Evolutionary conservation across 352 stramenopile genomes (phyloP), one percentile per base, ranked within the genome.

Genomic region (Thraustochytrium sp.): DNA sequence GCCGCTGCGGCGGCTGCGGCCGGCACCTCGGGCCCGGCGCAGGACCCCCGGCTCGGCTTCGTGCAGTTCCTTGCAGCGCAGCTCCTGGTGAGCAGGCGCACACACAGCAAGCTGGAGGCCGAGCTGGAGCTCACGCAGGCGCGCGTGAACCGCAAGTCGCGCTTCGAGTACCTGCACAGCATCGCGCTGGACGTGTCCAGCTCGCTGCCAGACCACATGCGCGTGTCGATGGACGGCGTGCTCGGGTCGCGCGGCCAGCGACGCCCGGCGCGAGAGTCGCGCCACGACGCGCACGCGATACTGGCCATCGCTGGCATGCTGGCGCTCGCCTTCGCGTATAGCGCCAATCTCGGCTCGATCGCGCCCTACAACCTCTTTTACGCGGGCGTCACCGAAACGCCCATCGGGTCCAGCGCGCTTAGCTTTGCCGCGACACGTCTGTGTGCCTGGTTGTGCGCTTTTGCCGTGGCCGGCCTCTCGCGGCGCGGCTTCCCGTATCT

Each of bases 301-400:
- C 23, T 29, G 38, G 23, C 29, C 68, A 34, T 80, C 31, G 21
- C 75, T 4, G 46, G 31, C 16, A n/a, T 80, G 9, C 31, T 80
- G 5, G n/a, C 38, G 21, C 46, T 80, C 36, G 31, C 29, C 46
- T 11, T 44, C 36, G 76, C 21, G 23, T 68, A 77, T 34, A 77
- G 42, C 40, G 29, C 44, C 16, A 80, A 80, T 75, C 16, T 80
- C 4, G 46, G 48, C 8, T 44, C 68, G 9, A 21, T 80, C 4
- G 42, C 53, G 18, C 68, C 68, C 11, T 80, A 54, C 34, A 80
- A 42, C 48, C 23, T 54, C 46, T 48, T 80, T 26, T 80, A 80
- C 68, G 68, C 68, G 26, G 68, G 34, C 8, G 44, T 64, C 9
- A 48, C 68, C 53, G 23, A 8, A 3, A 80, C 68, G 21, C 48